These are phyloP conservation scores for Phylloporus sp. DNA, from an alignment of 768 basidiomycete species.

Conservation along the genomic window DNA sequence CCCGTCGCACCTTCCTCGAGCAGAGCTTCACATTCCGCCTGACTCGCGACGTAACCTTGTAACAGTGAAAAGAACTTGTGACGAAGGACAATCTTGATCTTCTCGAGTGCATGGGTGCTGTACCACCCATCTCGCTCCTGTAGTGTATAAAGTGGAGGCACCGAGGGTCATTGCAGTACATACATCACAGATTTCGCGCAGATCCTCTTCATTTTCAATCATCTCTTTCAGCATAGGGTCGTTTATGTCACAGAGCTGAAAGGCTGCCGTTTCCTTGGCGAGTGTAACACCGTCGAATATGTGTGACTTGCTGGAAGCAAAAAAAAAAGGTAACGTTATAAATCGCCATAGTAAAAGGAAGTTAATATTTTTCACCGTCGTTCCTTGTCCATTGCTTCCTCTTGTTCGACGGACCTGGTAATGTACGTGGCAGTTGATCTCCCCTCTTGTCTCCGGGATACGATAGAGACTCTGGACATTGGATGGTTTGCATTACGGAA, in stretches of 20 bases:
- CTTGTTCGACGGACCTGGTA: slow-evolving; percentile 31
- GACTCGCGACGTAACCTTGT: slow-evolving; percentile 66
- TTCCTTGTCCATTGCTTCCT: slow-evolving; percentile 30
- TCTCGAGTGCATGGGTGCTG: slow-evolving; percentile 66
- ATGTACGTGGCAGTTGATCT: slow-evolving; percentile 24
- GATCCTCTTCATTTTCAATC: slow-evolving; percentile 69
- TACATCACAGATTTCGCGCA: slow-evolving; percentile 74
- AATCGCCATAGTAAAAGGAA: neutral
- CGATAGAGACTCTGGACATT: slow-evolving; percentile 72
- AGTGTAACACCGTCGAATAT: slow-evolving; percentile 84
- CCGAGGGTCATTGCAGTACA: slow-evolving; percentile 24
- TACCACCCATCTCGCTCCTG: slow-evolving; percentile 92
- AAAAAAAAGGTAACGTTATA: neutral
- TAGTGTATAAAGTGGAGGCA: slow-evolving; percentile 1
- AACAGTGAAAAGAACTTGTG: slow-evolving; percentile 82
- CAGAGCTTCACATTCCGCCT: slow-evolving; percentile 68
- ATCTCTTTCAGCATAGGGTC: slow-evolving; percentile 81
- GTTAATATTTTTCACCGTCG: slow-evolving; percentile 25
- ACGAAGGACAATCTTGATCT: slow-evolving; percentile 79
- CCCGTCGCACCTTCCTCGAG: slow-evolving; percentile 37
- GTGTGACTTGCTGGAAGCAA: slow-evolving; percentile 63
- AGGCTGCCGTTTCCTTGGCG: slow-evolving; percentile 85
- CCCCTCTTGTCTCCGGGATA: slow-evolving; percentile 56
- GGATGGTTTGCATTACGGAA: slow-evolving; percentile 87
- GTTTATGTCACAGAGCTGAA: slow-evolving; percentile 88